phyloP scores from a whole-genome alignment of 1,139 yeast genomes.

The Hansenula sp. region DNA sequence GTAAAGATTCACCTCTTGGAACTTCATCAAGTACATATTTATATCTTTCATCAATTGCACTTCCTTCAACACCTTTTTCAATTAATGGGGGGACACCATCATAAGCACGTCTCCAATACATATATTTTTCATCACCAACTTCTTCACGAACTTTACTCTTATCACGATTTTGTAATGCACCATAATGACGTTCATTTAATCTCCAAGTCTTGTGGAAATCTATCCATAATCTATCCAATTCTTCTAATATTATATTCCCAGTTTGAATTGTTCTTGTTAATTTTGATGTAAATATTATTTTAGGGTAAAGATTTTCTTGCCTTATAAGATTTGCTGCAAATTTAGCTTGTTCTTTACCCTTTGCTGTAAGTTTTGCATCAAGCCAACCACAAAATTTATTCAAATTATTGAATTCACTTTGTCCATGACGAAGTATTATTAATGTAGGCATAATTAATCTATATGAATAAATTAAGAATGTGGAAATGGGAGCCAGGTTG shows the following conservation, averaged over 20 bases:
- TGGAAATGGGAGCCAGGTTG: too few relatives aligned
- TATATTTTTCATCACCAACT: constrained; percentile 57
- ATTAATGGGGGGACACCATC: constrained; percentile 64
- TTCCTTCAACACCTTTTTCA: constrained; percentile 24
- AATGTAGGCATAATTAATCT: constrained; percentile 34
- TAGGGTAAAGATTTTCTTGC: constrained; percentile 39
- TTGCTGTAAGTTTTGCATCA: constrained; percentile 60
- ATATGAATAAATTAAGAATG: too few relatives aligned
- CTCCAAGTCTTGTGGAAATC: constrained; percentile 87
- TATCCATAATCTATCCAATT: constrained; percentile 81
- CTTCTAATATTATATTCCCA: constrained; percentile 52
- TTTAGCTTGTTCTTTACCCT: constrained; percentile 60
- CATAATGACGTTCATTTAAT: constrained; percentile 76
- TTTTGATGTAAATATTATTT: constrained; percentile 59
- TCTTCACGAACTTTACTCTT: constrained; percentile 48
- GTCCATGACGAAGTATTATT: constrained; percentile 68
- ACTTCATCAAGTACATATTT: constrained; percentile 29
- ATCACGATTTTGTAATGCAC: constrained; percentile 66
- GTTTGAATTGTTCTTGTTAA: constrained; percentile 64
- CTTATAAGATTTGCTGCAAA: constrained; percentile 52
- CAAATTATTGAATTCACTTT: constrained; percentile 66
- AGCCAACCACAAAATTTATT: constrained; percentile 82
- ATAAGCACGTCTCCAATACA: constrained; percentile 63
- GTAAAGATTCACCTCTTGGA: constrained; percentile 68
- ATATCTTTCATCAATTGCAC: constrained; percentile 44